These are phyloP conservation scores for Solanum bulbocastanum DNA, from an alignment of 257 asterid genomes.

Conservation along the genomic window DNA sequence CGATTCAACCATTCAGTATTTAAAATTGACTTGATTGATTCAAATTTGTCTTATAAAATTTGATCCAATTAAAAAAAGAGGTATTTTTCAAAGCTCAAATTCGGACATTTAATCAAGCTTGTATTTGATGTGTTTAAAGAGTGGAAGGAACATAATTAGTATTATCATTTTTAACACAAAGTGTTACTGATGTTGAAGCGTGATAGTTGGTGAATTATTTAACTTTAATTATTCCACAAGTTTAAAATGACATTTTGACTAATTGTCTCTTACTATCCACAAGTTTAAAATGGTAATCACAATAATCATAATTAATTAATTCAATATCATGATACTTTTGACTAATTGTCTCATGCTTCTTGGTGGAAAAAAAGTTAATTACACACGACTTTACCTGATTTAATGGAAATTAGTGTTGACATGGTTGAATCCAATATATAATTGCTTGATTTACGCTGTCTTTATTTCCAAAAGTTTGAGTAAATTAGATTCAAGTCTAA, in stretches of 20 bases:
- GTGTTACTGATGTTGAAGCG: not conserved
- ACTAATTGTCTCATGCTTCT: not conserved
- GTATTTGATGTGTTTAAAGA: not conserved
- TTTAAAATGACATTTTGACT: not conserved
- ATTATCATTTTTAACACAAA: not conserved
- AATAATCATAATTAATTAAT: not conserved
- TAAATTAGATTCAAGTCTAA: not conserved
- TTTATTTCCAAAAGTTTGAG: not conserved
- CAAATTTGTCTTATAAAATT: not conserved
- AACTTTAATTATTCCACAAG: not conserved
- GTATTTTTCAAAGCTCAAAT: not conserved
- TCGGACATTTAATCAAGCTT: not conserved
- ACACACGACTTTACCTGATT: not conserved
- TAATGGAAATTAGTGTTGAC: not conserved
- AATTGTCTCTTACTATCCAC: not conserved
- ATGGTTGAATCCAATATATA: not conserved
- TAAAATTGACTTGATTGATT: not conserved
- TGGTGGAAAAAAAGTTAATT: not conserved
- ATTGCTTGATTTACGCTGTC: not conserved
- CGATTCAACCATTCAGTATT: accelerated
- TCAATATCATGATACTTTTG: not conserved
- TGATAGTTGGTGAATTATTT: not conserved
- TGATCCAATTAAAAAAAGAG: accelerated
- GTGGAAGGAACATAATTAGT: not conserved
- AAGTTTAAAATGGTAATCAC: not conserved